Percentiles rank a stretch among this genome's conserved stretches.
These are phyloP conservation scores for Nicotiana tomentosiformis DNA, from an alignment of 257 asterid species.

Conservation along the genomic window DNA sequence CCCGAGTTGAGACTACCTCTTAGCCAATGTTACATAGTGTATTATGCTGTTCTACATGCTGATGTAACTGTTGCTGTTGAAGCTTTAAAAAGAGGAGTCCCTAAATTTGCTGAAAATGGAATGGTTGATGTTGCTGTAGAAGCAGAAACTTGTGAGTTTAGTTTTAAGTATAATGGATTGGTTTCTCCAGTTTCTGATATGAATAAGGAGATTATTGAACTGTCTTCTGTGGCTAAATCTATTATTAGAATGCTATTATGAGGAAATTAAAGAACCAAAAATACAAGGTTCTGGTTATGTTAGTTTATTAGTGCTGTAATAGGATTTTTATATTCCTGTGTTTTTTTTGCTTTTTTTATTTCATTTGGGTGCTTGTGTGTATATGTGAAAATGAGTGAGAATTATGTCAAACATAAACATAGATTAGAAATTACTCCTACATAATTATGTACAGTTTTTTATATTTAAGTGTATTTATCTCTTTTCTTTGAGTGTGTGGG, in stretches of 20 bases:
- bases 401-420: no score
- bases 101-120: slow-evolving; percentile 51
- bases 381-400: no score
- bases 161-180: slow-evolving; percentile 11
- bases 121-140: slow-evolving; percentile 53
- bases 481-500: no score
- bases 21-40: slow-evolving; percentile 22
- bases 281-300: no score
- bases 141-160: slow-evolving; percentile 42
- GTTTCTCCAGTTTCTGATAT: slow-evolving; percentile 25
- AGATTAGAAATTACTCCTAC: no score
- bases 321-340: no score
- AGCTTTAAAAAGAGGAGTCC: slow-evolving; percentile 34
- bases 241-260: slow-evolving; percentile 25
- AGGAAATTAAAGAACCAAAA: no score
- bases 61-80: slow-evolving; percentile 50
- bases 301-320: no score
- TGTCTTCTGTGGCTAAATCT: slow-evolving; percentile 27
- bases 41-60: slow-evolving; percentile 29
- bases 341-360: no score
- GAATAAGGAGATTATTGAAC: slow-evolving; percentile 19
- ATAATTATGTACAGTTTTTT: no score
- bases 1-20: slow-evolving; percentile 28
- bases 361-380: no score
- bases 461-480: no score